phyloP scores from a whole-genome alignment of 2,329 filamentous ascomycete genomes.

The Pseudocercospora crystallina region DNA sequence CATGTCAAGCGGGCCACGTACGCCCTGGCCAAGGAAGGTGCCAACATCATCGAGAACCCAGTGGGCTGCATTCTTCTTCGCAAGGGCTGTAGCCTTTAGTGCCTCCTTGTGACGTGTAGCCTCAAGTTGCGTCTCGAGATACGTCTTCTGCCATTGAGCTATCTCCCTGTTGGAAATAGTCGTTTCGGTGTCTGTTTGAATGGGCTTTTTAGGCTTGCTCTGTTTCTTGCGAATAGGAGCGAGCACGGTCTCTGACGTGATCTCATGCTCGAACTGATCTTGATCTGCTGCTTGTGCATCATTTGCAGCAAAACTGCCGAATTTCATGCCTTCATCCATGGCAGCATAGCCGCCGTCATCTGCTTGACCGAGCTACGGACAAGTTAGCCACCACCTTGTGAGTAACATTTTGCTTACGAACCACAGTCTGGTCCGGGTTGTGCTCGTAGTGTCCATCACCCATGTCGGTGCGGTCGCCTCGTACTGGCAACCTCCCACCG shows the following conservation, averaged over 20 bases:
- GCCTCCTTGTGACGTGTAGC: conserved; percentile 46
- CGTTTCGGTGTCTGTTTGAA: conserved; percentile 51
- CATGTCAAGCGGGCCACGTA: conserved; percentile 54
- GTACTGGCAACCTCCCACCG: too few species aligned
- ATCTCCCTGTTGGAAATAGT: conserved; percentile 59
- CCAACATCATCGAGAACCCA: conserved; percentile 58
- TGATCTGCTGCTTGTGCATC: conserved; percentile 16
- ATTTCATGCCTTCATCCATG: conserved; percentile 20
- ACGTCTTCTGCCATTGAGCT: conserved; percentile 58
- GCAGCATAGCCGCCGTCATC: conserved; percentile 36
- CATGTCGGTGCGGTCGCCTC: too few species aligned
- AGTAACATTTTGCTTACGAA: too few species aligned
- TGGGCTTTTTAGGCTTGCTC: conserved; percentile 32
- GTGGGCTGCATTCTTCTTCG: conserved; percentile 63
- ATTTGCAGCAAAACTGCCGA: conserved; percentile 2
- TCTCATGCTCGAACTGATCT: conserved; percentile 26
- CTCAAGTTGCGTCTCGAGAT: conserved; percentile 60
- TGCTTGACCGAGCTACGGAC: conserved; percentile 5
- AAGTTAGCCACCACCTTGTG: too few species aligned
- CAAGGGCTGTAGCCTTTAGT: conserved; percentile 41
- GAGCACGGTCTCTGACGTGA: conserved; percentile 39
- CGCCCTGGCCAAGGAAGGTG: conserved; percentile 42
- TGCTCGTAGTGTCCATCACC: too few species aligned
- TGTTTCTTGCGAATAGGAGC: conserved; percentile 44
- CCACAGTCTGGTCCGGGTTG: too few species aligned